Evolutionary conservation across 108 stramenopile species (phyloP).

Genomic region (Asterionellopsis glacialis): DNA sequence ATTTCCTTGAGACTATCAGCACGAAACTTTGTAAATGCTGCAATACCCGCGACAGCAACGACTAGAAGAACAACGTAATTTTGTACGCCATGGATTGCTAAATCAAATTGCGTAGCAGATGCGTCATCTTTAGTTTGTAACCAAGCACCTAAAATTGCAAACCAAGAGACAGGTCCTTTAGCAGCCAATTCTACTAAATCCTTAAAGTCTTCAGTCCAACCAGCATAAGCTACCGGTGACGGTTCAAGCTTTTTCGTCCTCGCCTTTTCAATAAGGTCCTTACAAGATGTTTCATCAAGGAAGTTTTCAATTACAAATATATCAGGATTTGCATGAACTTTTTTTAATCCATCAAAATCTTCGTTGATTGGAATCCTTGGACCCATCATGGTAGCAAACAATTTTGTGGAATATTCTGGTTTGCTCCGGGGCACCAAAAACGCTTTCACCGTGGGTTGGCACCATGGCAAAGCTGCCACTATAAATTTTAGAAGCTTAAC

Average conservation of each 20-base stretch:
- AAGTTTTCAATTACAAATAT: slow-evolving; percentile 64
- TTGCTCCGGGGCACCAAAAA: no score
- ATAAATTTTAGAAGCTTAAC: no score
- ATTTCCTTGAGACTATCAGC: slow-evolving; percentile 49
- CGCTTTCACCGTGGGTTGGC: no score
- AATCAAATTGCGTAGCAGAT: slow-evolving; percentile 21
- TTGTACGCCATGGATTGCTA: slow-evolving; percentile 53
- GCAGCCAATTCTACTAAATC: slow-evolving; percentile 63
- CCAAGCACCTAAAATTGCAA: slow-evolving; percentile 54
- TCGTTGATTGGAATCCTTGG: slow-evolving; percentile 51
- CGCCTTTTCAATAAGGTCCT: slow-evolving; percentile 48
- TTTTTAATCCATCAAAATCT: slow-evolving; percentile 41
- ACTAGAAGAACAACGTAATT: slow-evolving; percentile 52
- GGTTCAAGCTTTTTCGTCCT: slow-evolving; percentile 40
- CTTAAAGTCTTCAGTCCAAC: slow-evolving; percentile 70
- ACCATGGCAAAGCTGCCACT: no score
- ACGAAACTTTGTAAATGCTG: slow-evolving; percentile 40
- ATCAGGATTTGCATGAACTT: slow-evolving; percentile 65
- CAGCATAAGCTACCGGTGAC: slow-evolving; percentile 75
- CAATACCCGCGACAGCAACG: slow-evolving; percentile 34
- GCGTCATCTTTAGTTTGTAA: slow-evolving; percentile 37
- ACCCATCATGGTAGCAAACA: slow-evolving; percentile 15
- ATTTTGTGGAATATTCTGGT: neutral
- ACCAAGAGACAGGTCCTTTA: slow-evolving; percentile 71
- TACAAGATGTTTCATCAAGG: slow-evolving; percentile 36